Base-by-base conservation (phyloP, 257 asterid species). In the Solanum megistacrolobum region DNA sequence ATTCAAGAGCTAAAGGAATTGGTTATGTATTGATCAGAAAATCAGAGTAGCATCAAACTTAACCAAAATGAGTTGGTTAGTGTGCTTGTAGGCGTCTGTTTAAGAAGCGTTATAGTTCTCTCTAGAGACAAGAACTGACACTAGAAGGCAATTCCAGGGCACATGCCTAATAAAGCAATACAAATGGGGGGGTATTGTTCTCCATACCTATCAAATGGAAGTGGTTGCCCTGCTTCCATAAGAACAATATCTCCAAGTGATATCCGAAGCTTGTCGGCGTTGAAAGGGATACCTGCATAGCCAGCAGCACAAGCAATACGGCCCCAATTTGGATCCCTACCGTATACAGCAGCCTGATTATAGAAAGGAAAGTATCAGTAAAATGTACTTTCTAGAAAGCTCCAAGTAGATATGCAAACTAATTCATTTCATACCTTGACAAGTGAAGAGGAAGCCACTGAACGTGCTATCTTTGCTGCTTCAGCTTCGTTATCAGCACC, bases 321-420 rank as follows among this genome's bases (percentile, higher is more conserved):
- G 9, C 99, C 99, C 99, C 99, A 97, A 84, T 97, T 97, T 73
- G 99, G 99, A 91, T 97, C 99, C 90, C 99, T 92, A 78, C 99
- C 99, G 65, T 95, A 97, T 46, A 95, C 93, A 66, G 99, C 99
- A 90, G 98, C 99, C 98, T 96, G 89, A 82, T 38, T 65, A 82
- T 84, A 68, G 55, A 52, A 88, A 4, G 87, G 79, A 60, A 55
- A 27, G 39, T 83, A 13, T 89, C 60, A 87, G 89, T 75, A 78
- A 86, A 79, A 43, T 81, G 89, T 65, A 88, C 86, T 43, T 69
- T 27, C 35, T 14, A 55, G 69, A 38, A 18, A 27, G 76, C 29
- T 68, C 62, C 83, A 58, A 84, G 85, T 48, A 25, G 39, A 27
- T 73, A 16, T 21, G 43, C 5, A 71, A 60, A 14, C 66, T 60